Percentiles rank a stretch among this genome's conserved stretches.
These are phyloP conservation scores for Pulveroboletus sp. DNA, from an alignment of 768 basidiomycete species.

Conservation along the genomic window DNA sequence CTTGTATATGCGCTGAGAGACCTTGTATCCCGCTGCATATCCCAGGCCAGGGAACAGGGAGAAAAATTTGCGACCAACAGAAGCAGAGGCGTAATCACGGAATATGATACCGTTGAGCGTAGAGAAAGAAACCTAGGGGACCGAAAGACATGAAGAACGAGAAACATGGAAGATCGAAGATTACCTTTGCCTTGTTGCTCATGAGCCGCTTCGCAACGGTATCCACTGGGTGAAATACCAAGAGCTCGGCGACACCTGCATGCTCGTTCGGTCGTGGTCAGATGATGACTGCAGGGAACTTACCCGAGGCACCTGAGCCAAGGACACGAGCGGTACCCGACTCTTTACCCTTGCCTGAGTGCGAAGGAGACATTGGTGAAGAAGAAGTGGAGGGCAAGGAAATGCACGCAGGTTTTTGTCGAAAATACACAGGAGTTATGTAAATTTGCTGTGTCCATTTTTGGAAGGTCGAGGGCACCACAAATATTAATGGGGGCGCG, in stretches of 20 bases:
- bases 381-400: neutral
- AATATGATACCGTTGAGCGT: constrained; percentile 81
- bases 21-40: constrained; percentile 98
- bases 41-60: constrained; percentile 98
- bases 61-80: constrained; percentile 65
- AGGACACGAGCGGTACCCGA: constrained; percentile 88
- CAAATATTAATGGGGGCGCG: too few relatives aligned
- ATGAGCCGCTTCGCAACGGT: constrained; percentile 98
- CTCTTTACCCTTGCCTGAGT: constrained; percentile 58
- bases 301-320: constrained; percentile 91
- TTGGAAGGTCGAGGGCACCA: constrained; percentile 2
- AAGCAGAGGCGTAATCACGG: constrained; percentile 72
- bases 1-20: constrained; percentile 93
- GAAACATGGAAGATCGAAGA: neutral
- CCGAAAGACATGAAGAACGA: neutral
- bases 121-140: constrained; percentile 54
- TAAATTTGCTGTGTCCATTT: constrained; percentile 12
- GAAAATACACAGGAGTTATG: constrained; percentile 17
- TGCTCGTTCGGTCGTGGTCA: neutral
- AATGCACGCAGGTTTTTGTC: neutral
- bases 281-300: neutral
- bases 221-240: constrained; percentile 95
- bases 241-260: constrained; percentile 87
- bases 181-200: constrained; percentile 91
- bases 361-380: constrained; percentile 45